Evolutionary conservation across 1,284 basidiomycete genomes (phyloP).

Genomic region (Trichosporon ovoides): DNA sequence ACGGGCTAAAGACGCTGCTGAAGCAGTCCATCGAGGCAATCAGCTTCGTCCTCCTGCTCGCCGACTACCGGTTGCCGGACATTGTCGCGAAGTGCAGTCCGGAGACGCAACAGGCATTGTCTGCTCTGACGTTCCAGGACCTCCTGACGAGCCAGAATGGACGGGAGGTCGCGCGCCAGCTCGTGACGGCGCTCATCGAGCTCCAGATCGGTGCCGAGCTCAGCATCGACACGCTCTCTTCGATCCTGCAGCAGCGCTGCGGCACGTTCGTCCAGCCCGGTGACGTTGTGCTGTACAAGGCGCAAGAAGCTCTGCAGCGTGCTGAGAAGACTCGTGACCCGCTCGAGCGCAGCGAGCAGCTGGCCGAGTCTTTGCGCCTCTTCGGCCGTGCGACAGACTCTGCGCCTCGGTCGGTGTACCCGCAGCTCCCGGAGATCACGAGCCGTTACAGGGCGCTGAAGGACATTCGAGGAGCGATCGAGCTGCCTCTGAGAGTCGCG

Average conservation of each 20-base stretch:
- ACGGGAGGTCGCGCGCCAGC: slow-evolving; percentile 71
- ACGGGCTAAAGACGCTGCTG: slow-evolving; percentile 56
- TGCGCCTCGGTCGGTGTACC: slow-evolving; percentile 73
- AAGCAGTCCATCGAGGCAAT: slow-evolving; percentile 82
- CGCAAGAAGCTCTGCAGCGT: slow-evolving; percentile 37
- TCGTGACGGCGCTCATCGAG: slow-evolving; percentile 93
- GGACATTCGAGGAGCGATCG: slow-evolving; percentile 63
- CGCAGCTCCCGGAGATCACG: slow-evolving; percentile 76
- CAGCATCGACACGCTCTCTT: slow-evolving; percentile 91
- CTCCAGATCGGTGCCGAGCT: slow-evolving; percentile 95
- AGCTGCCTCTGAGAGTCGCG: slow-evolving; percentile 80
- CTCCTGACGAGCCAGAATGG: slow-evolving; percentile 78
- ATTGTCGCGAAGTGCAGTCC: slow-evolving; percentile 54
- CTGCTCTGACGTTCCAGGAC: slow-evolving; percentile 70
- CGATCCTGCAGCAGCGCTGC: slow-evolving; percentile 87
- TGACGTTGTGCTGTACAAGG: slow-evolving; percentile 97
- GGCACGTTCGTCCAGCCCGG: slow-evolving; percentile 97
- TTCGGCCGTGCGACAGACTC: slow-evolving; percentile 65
- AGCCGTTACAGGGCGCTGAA: slow-evolving; percentile 78
- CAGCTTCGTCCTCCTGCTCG: slow-evolving; percentile 84
- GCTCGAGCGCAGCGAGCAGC: slow-evolving; percentile 64
- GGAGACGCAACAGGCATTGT: slow-evolving; percentile 63
- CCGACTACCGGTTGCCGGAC: slow-evolving; percentile 84
- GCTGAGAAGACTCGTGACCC: slow-evolving; percentile 67
- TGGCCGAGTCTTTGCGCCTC: slow-evolving; percentile 75